Base-by-base conservation (phyloP, 2,329 filamentous ascomycete species). In the Apiospora marii region DNA sequence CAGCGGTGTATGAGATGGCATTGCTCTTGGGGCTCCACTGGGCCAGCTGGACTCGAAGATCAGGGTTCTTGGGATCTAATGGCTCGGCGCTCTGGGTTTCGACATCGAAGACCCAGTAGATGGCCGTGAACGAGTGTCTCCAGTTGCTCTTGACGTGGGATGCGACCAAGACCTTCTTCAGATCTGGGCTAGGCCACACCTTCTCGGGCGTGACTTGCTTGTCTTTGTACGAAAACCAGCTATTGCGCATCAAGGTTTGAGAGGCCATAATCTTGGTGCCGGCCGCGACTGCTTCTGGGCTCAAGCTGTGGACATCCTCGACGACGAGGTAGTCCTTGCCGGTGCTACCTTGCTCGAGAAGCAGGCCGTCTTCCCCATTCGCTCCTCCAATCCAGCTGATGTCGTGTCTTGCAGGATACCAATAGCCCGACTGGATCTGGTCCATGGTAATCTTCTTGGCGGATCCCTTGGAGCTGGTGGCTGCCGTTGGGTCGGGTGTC, bases 41-140 rank as follows among this genome's bases (percentile, higher is more conserved):
- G 10, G 96, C 96, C 71, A 98, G 87, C 82, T 98, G 95, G 34
- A 98, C 87, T 67, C 90, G 88, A 24, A 87, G 90, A 16, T 90
- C 83, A 1, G 89, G 87, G 68, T 93, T 86, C 2, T 85, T 85
- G 0, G 94, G 92, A 75, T 98, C 91, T 70, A 99, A 85, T 0
- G 96, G 91, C 82, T 97, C 88, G 1, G 89, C 93, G 0, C 84
- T 88, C 81, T 98, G 95, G 0, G 91, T 92, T 44, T 89, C 90
- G 37, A 99, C 96, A 80, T 99, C 93, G 76, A 98, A 93, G 73
- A 99, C 91, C 91, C 93, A 99, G 84, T 98, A 99, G 37, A 89
- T 86, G 0, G 92, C 96, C 13, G 92, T 95, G 79, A 90, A 95
- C 0, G 96, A 98, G 82, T 98, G 93, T 76, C 96, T 91, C 93